These are phyloP conservation scores for Salix dunnii DNA, from an alignment of 345 rosid species.

Conservation along the genomic window DNA sequence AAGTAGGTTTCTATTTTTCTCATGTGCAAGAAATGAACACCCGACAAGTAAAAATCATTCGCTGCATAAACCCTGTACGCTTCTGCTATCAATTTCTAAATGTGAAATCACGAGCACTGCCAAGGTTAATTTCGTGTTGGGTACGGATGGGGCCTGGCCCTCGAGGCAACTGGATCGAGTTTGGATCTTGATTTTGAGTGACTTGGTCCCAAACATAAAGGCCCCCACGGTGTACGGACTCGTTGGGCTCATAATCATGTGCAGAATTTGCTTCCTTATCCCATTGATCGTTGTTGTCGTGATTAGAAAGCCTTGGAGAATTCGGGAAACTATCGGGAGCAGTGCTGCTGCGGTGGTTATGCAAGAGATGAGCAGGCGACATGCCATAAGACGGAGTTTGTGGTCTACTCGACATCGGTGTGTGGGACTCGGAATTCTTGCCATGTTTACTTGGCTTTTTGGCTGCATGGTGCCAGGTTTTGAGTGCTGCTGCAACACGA, in stretches of 20 bases:
- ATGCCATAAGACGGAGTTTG: constrained; percentile 59
- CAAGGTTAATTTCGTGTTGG: constrained; percentile 15
- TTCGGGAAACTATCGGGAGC: constrained; percentile 35
- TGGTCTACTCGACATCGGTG: constrained; percentile 66
- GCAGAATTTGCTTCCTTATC: constrained; percentile 50
- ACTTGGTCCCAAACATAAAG: constrained; percentile 18
- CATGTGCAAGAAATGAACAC: constrained; percentile 6
- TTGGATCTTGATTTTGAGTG: constrained; percentile 15
- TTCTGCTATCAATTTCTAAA: constrained; percentile 6
- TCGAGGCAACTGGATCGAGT: constrained; percentile 18
- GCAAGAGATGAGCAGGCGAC: constrained; percentile 78
- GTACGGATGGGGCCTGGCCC: constrained; percentile 15
- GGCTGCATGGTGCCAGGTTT: constrained; percentile 70
- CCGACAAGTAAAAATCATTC: background rate
- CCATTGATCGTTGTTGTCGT: constrained; percentile 35
- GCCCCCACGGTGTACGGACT: constrained; percentile 5
- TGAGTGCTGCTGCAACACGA: constrained; percentile 64
- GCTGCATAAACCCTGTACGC: background rate
- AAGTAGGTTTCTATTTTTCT: background rate
- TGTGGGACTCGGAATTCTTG: constrained; percentile 40
- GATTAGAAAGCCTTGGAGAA: constrained; percentile 38
- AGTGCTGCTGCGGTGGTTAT: constrained; percentile 40
- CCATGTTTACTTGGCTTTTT: constrained; percentile 55
- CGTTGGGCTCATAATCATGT: constrained; percentile 19
- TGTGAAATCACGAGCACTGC: constrained; percentile 16